Conservation (phyloP, 768 basidiomycete genomes). For the Boletus vermiculosoides region DNA sequence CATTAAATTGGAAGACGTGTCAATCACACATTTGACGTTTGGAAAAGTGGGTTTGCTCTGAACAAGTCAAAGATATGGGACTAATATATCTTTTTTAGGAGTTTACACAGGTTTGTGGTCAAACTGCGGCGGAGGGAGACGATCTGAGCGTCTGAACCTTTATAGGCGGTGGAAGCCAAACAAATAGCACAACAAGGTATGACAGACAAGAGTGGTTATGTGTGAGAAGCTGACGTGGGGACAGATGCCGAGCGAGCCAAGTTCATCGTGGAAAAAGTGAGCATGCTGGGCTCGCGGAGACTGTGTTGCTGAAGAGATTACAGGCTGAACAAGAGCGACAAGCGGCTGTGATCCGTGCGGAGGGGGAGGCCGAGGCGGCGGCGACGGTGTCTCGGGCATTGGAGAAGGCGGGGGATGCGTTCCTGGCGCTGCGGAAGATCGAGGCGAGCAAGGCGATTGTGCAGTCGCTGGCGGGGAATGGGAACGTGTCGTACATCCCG, state of each 20-base stretch:
- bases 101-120: conserved; percentile 64
- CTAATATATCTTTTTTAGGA: conserved; percentile 48
- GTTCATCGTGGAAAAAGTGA: conserved; percentile 97
- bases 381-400: conserved; percentile 87
- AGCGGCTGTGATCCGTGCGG: conserved; percentile 95
- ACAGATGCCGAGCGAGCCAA: conserved; percentile 97
- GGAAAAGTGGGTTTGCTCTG: conserved; percentile 57
- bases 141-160: not conserved
- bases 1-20: conserved; percentile 94
- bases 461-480: conserved; percentile 71
- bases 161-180: conserved; percentile 95
- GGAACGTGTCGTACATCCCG: conserved; percentile 89
- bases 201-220: conserved; percentile 8
- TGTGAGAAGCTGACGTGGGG: conserved; percentile 14
- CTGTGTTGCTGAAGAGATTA: conserved; percentile 19
- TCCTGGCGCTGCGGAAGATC: conserved; percentile 92
- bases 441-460: conserved; percentile 98
- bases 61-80: not conserved
- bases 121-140: not conserved
- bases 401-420: conserved; percentile 93
- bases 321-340: conserved; percentile 99
- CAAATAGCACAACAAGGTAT: conserved; percentile 98
- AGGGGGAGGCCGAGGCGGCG: conserved; percentile 98
- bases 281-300: conserved; percentile 9
- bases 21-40: conserved; percentile 89